Evolutionary conservation across 2,329 filamentous ascomycete genomes (phyloP).

Genomic region (Plenodomus tracheiphilus): DNA sequence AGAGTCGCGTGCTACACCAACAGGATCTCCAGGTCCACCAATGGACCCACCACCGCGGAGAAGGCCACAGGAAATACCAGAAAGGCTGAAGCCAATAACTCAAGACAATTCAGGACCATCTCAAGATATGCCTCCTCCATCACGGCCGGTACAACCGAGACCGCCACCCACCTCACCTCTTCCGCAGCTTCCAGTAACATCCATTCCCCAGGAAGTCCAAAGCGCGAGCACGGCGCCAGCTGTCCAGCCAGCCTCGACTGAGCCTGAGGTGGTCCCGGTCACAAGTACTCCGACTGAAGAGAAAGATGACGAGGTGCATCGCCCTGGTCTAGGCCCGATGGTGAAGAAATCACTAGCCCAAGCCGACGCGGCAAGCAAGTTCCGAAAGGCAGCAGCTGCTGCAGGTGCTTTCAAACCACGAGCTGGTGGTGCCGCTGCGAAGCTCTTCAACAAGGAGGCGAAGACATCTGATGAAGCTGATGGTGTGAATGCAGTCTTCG

Average conservation of each 20-base stretch:
- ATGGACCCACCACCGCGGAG: conserved; percentile 28
- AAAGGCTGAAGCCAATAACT: conserved; percentile 27
- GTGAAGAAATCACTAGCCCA: conserved; percentile 77
- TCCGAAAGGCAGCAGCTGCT: conserved; percentile 76
- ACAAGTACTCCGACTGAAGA: conserved; percentile 46
- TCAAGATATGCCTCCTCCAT: conserved; percentile 7
- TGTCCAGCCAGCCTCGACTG: conserved; percentile 10
- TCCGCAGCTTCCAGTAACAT: conserved; percentile 26
- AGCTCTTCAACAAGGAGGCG: conserved; percentile 64
- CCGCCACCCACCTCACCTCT: conserved; percentile 31
- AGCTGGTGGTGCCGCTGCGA: conserved; percentile 82
- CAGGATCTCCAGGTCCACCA: conserved; percentile 28
- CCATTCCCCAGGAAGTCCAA: conserved; percentile 12
- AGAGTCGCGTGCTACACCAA: conserved; percentile 25
- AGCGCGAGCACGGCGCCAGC: conserved; percentile 29
- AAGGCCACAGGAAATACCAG: conserved; percentile 33
- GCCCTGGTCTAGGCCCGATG: conserved; percentile 89
- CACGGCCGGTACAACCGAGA: conserved; percentile 19
- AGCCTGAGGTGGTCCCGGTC: conserved; percentile 39
- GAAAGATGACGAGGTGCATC: conserved; percentile 60
- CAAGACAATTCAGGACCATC: conserved; percentile 9
- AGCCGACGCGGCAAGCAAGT: conserved; percentile 71
- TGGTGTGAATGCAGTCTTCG: conserved; percentile 86
- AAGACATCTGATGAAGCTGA: conserved; percentile 72
- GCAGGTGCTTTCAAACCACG: conserved; percentile 81